A percentile compares a stretch with the other conserved stretches of the same genome.
These are phyloP conservation scores for Verbena officinalis DNA, from an alignment of 257 asterid species.

Conservation along the genomic window DNA sequence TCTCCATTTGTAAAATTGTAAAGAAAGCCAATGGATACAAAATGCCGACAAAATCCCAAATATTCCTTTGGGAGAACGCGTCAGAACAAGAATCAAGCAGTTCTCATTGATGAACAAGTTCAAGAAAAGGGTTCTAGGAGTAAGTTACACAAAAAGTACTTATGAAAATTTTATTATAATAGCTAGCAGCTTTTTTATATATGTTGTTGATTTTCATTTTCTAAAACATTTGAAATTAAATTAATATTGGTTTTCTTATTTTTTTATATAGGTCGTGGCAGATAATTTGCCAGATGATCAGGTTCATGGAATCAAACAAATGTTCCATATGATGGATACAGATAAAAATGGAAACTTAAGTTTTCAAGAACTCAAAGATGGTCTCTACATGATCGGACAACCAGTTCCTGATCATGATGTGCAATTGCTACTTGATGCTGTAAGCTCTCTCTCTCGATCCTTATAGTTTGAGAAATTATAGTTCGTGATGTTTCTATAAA, in stretches of 20 bases:
- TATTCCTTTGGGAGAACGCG: slow-evolving; percentile 71
- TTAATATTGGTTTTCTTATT: neutral
- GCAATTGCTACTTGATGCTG: slow-evolving; percentile 68
- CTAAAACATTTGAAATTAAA: neutral
- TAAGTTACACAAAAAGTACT: slow-evolving; percentile 32
- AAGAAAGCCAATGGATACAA: slow-evolving; percentile 74
- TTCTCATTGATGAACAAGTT: slow-evolving; percentile 87
- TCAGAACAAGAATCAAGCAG: slow-evolving; percentile 73
- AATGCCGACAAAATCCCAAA: slow-evolving; percentile 66
- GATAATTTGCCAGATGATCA: slow-evolving; percentile 71
- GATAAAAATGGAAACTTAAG: slow-evolving; percentile 73
- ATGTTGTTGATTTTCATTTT: no score
- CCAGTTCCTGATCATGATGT: slow-evolving; percentile 70
- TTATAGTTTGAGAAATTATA: no score
- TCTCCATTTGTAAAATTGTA: neutral
- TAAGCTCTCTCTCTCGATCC: slow-evolving; percentile 30
- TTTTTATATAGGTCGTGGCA: slow-evolving; percentile 64
- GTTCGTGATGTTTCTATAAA: no score
- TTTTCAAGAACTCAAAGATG: slow-evolving; percentile 77
- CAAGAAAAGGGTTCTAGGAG: slow-evolving; percentile 84
- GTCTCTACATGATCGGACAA: slow-evolving; percentile 60
- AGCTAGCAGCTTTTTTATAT: no score
- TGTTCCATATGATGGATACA: slow-evolving; percentile 82
- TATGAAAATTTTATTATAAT: no score
- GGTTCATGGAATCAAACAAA: slow-evolving; percentile 56